A percentile compares a stretch with the other conserved stretches of the same genome.
Conservation (phyloP, 2,329 filamentous ascomycete species). For the Cladosporium halotolerans region DNA sequence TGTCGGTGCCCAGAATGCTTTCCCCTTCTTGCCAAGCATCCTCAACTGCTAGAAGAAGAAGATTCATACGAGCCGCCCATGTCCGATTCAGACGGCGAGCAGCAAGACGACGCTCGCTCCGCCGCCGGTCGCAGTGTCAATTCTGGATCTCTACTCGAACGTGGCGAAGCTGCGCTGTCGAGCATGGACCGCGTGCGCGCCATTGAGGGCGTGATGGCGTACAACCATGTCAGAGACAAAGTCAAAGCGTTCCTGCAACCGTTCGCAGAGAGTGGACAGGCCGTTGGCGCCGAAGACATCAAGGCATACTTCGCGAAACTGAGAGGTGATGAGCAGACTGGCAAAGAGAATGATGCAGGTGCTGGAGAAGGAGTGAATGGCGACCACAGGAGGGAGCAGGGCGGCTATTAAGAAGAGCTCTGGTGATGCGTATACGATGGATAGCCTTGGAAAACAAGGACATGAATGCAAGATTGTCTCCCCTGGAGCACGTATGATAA, state of each 20-base stretch:
- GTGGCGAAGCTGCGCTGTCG: constrained; percentile 84
- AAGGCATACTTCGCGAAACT: constrained; percentile 94
- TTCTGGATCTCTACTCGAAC: constrained; percentile 78
- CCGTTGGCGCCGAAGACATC: constrained; percentile 90
- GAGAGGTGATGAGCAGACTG: constrained; percentile 68
- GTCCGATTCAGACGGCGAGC: constrained; percentile 53
- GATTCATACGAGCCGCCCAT: constrained; percentile 88
- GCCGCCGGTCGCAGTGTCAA: constrained; percentile 48
- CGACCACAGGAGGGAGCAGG: constrained; percentile 33
- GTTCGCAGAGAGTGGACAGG: constrained; percentile 83
- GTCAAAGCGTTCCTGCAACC: constrained; percentile 92
- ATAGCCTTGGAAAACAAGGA: constrained; percentile 9
- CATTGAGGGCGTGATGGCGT: constrained; percentile 94
- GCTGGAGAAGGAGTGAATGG: constrained; percentile 21
- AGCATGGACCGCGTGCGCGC: constrained; percentile 89
- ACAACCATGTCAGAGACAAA: constrained; percentile 91
- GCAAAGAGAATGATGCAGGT: constrained; percentile 25
- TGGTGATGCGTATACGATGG: constrained; percentile 10
- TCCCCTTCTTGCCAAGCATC: constrained; percentile 61
- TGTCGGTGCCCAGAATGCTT: constrained; percentile 83
- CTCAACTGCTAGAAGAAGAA: constrained; percentile 87
- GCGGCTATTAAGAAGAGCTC: constrained; percentile 30
- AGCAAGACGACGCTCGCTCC: constrained; percentile 44
- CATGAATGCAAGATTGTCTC: constrained; percentile 1
- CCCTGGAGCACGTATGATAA: too few species aligned